phyloP scores from a whole-genome alignment of 176 grass and related monocot species.

The Puccinellia tenuiflora region DNA sequence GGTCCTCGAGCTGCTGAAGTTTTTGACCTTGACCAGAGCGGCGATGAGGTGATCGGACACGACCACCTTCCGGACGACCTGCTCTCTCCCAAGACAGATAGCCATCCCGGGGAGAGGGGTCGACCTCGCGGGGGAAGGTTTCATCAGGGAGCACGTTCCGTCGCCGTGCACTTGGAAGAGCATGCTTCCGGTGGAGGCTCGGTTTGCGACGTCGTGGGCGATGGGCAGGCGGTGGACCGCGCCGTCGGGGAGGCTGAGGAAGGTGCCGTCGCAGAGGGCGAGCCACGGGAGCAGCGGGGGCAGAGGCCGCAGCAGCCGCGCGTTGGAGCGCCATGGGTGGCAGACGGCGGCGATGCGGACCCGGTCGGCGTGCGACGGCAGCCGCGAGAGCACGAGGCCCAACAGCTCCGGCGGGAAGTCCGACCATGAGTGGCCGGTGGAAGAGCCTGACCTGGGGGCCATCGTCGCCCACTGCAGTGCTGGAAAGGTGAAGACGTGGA shows the following conservation, averaged over 20 bases:
- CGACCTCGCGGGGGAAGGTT: rapidly evolving
- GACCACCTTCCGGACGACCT: neutral
- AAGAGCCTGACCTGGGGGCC: neutral
- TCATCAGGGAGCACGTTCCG: neutral
- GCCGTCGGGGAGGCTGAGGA: neutral
- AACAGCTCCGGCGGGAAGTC: neutral
- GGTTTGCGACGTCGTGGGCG: rapidly evolving
- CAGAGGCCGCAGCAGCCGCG: neutral
- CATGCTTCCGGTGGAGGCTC: neutral
- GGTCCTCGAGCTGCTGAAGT: neutral
- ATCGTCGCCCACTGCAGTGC: too few relatives aligned
- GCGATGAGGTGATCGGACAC: neutral
- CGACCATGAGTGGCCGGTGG: neutral
- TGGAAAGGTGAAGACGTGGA: too few relatives aligned
- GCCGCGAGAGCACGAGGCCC: neutral
- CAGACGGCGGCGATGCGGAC: neutral
- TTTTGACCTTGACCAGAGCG: neutral
- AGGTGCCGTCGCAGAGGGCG: neutral
- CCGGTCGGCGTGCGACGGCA: neutral
- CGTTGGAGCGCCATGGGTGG: neutral
- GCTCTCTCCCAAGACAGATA: neutral
- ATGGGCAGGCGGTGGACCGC: neutral
- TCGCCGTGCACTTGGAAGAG: neutral
- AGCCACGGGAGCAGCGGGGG: neutral
- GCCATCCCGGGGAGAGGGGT: neutral